Conservation (phyloP, 805 yeast genomes). For the Yarrowia sp. region DNA sequence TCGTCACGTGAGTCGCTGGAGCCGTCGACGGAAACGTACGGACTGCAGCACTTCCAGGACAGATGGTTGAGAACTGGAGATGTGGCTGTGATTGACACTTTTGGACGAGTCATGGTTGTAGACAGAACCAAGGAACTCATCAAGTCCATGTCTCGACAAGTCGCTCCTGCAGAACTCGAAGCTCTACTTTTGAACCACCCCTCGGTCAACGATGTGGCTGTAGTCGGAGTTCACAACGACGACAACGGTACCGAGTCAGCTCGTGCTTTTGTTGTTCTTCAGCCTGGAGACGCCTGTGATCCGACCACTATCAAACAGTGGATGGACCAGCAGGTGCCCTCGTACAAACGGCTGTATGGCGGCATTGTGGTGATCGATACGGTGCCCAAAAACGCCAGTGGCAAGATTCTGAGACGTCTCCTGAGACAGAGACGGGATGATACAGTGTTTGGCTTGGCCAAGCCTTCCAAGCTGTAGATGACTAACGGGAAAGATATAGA, state of each 20-base stretch:
- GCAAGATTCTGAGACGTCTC: conserved; percentile 91
- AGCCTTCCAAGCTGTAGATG: not conserved
- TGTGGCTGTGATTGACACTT: conserved; percentile 56
- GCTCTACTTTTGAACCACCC: conserved; percentile 77
- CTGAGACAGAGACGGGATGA: conserved; percentile 63
- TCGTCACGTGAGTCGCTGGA: conserved; percentile 46
- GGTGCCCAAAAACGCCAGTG: conserved; percentile 93
- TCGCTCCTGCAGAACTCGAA: conserved; percentile 94
- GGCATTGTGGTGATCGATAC: conserved; percentile 73
- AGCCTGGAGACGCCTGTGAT: conserved; percentile 36
- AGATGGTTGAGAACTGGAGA: conserved; percentile 67
- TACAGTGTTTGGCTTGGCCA: conserved; percentile 2
- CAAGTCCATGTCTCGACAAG: conserved; percentile 65
- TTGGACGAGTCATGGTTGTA: conserved; percentile 58
- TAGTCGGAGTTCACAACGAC: conserved; percentile 67
- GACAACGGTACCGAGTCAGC: conserved; percentile 81
- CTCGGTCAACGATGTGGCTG: conserved; percentile 87
- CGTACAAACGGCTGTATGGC: conserved; percentile 53
- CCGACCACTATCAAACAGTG: conserved; percentile 46
- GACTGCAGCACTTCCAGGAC: conserved; percentile 52
- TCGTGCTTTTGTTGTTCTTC: conserved; percentile 50
- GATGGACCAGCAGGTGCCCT: conserved; percentile 51
- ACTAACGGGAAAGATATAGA: too few species aligned
- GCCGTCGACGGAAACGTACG: not conserved
- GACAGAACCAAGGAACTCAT: conserved; percentile 52